Conservation (phyloP, 1,284 basidiomycete genomes). For the Apiotrichum porosum region DNA sequence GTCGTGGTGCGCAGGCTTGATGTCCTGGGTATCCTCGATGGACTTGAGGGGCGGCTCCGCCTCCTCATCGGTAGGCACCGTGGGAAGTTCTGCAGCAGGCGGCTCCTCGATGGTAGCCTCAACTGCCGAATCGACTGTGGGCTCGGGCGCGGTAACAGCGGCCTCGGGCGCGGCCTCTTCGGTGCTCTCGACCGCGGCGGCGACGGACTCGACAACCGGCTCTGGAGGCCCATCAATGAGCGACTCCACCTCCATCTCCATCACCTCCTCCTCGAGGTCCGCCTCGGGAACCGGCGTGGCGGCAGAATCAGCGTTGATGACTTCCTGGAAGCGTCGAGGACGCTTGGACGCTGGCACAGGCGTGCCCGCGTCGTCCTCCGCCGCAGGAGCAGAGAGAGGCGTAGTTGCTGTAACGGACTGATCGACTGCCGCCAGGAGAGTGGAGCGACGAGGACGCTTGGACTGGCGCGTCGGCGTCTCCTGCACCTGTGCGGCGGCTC, state of each 20-base stretch:
- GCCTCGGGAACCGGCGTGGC: neutral
- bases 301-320: too few species aligned
- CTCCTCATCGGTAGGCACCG: neutral
- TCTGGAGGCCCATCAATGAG: neutral
- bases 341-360: neutral
- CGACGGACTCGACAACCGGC: neutral
- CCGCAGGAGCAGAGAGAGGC: neutral
- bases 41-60: constrained; percentile 4
- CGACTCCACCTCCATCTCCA: neutral
- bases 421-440: neutral
- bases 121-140: neutral
- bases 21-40: neutral
- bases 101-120: too few species aligned
- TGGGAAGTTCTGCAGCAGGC: neutral
- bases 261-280: neutral
- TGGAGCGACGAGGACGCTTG: neutral
- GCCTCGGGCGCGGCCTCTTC: neutral
- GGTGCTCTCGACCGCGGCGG: neutral
- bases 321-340: neutral
- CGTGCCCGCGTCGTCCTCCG: neutral
- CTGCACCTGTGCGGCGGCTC: neutral
- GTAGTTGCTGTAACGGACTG: too few species aligned
- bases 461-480: neutral
- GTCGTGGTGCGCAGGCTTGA: neutral
- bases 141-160: neutral